A percentile compares a stretch with the other conserved stretches of the same genome.
Evolutionary conservation across 805 yeast species (phyloP).

Genomic region (Saturnispora hagleri): DNA sequence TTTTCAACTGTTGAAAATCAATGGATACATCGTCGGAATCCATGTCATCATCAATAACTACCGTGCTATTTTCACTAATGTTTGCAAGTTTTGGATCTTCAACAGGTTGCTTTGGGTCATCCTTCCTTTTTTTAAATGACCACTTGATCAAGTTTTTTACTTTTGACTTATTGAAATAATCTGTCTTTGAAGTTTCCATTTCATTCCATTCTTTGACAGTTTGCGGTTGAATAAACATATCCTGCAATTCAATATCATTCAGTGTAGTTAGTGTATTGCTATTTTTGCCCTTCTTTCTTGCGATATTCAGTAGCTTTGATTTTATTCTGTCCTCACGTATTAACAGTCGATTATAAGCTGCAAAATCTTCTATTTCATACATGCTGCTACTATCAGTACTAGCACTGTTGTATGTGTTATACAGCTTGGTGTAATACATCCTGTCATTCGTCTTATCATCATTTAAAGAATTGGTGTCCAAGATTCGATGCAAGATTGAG

Average conservation of each 20-base stretch:
- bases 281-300: conserved; percentile 4
- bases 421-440: conserved; percentile 19
- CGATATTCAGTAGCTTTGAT: conserved; percentile 13
- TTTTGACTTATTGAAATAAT: conserved; percentile 3
- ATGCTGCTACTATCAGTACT: not conserved
- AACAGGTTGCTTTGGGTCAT: not conserved
- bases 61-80: conserved; percentile 13
- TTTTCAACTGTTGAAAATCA: conserved; percentile 18
- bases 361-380: conserved; percentile 22
- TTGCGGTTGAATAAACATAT: conserved; percentile 13
- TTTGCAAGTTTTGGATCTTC: conserved; percentile 2
- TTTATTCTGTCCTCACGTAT: conserved; percentile 21
- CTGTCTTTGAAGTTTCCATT: conserved; percentile 1
- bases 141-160: conserved; percentile 3
- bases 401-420: conserved; percentile 13
- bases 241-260: conserved; percentile 17
- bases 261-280: conserved; percentile 14
- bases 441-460: conserved; percentile 10
- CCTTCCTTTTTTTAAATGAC: not conserved
- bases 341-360: conserved; percentile 20
- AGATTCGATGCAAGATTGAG: conserved; percentile 18
- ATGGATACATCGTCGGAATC: conserved; percentile 23
- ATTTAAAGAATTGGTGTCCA: conserved; percentile 14
- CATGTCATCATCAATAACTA: conserved; percentile 25
- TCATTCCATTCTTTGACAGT: conserved; percentile 10